A percentile compares a stretch with the other conserved stretches of the same genome.
These are phyloP conservation scores for Salix brachista DNA, from an alignment of 345 rosid species.

Conservation along the genomic window DNA sequence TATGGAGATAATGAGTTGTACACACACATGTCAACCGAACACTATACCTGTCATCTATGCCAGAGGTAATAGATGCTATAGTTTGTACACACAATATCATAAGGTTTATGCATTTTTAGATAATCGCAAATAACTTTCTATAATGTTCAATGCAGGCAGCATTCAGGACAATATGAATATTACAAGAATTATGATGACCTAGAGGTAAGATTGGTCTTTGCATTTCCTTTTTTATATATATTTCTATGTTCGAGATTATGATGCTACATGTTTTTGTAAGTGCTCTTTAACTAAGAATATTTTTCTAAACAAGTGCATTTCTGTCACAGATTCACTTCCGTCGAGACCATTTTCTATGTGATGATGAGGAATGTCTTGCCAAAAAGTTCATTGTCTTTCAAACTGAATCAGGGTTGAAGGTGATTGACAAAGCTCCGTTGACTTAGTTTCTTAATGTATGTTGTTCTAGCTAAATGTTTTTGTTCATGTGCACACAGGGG, in stretches of 20 bases:
- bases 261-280: neutral
- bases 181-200: slow-evolving; percentile 86
- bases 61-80: slow-evolving; percentile 52
- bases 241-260: neutral
- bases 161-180: slow-evolving; percentile 84
- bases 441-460: neutral
- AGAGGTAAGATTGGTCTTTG: slow-evolving; percentile 49
- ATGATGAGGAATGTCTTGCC: slow-evolving; percentile 88
- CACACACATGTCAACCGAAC: slow-evolving; percentile 87
- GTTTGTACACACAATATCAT: neutral
- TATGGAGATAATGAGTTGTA: slow-evolving; percentile 93
- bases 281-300: neutral
- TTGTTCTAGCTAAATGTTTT: neutral
- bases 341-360: slow-evolving; percentile 83
- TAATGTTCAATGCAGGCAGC: slow-evolving; percentile 54
- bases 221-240: neutral
- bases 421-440: slow-evolving; percentile 16
- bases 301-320: slow-evolving; percentile 1
- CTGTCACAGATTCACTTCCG: slow-evolving; percentile 79
- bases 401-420: slow-evolving; percentile 90
- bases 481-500: neutral
- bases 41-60: slow-evolving; percentile 89
- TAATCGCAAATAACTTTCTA: neutral
- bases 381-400: slow-evolving; percentile 86
- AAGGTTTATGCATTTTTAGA: neutral